Conservation (phyloP, 305 asterid genomes). For the Ilex paraguariensis region DNA sequence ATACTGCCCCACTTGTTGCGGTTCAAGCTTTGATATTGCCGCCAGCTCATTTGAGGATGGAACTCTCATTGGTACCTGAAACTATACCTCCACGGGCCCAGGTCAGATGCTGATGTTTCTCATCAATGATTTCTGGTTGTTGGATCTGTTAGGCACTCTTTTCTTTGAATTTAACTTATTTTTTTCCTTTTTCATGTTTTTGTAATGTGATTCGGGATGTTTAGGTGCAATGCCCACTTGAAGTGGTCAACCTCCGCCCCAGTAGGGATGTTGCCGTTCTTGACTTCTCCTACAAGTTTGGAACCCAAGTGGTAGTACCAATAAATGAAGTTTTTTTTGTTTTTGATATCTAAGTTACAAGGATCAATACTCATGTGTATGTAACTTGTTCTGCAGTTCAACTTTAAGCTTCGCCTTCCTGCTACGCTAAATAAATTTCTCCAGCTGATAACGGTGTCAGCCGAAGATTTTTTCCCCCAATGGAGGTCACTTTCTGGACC, state of each 20-base stretch:
- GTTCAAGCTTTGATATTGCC: conserved; percentile 74
- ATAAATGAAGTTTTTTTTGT: not conserved
- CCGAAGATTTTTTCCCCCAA: conserved; percentile 94
- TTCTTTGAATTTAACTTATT: no score
- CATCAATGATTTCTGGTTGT: no score
- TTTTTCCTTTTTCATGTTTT: no score
- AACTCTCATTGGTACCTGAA: conserved; percentile 84
- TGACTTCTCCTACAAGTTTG: conserved; percentile 79
- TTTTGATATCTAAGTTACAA: no score
- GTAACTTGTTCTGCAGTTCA: conserved; percentile 38
- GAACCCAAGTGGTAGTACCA: conserved; percentile 52
- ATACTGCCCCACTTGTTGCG: conserved; percentile 65
- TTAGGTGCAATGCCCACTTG: conserved; percentile 96
- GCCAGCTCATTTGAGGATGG: conserved; percentile 74
- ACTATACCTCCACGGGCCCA: conserved; percentile 90
- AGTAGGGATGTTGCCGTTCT: conserved; percentile 93
- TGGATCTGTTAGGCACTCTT: no score
- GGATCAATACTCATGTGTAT: no score
- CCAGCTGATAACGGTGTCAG: conserved; percentile 78
- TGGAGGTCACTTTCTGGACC: conserved; percentile 99
- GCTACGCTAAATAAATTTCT: conserved; percentile 84
- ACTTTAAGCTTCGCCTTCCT: conserved; percentile 92
- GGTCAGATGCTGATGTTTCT: no score
- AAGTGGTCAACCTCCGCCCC: conserved; percentile 74
- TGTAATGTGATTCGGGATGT: not conserved